Base-by-base conservation (phyloP, 345 rosid species). In the Barbarea vulgaris region DNA sequence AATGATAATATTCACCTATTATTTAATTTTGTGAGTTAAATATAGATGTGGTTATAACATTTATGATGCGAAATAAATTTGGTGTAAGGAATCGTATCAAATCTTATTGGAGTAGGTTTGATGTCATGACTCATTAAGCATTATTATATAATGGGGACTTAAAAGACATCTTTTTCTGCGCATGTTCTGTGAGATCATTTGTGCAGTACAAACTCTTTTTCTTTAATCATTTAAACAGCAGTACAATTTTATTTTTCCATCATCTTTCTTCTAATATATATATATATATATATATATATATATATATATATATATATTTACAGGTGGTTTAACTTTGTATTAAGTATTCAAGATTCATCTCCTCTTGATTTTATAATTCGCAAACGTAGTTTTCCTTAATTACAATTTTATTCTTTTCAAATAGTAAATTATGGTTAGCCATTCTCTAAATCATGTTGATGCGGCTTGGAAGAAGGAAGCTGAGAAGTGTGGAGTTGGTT, bases 181-280 rank as follows among this genome's bases (percentile, higher is more conserved):
- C 78, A 66, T 66, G 78, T 74, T 57, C 25, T 57, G 14, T 25
- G 66, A 46, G n/a, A 74, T 74, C 52, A 75, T 58, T 57, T 58
- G 18, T 67, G 73, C 18, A 74, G 52, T 66, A 74, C 72, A 74
- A 5, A 34, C 2, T 47, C 19, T 33, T 22, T 21, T 53, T 47
- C 19, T 13, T 2, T 21, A 30, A 12, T 57, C 66, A 34, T 46
- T 25, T 21, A 24, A 33, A 34, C 12, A 12, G 28, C 1, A 34
- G 66, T 74, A 65, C 67, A 46, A 33, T 12, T 46, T 34, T 48
- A 5, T 3, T 44, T 65, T 56, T 65, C 33, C 44, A 18, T n/a
- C n/a, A n/a, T n/a, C n/a, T n/a, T n/a, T n/a, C n/a, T n/a, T n/a
- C n/a, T n/a, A n/a, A n/a, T n/a, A n/a, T n/a, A n/a, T n/a, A n/a